phyloP scores from a whole-genome alignment of 2,329 filamentous ascomycete species.

The Cladophialophora yegresii region DNA sequence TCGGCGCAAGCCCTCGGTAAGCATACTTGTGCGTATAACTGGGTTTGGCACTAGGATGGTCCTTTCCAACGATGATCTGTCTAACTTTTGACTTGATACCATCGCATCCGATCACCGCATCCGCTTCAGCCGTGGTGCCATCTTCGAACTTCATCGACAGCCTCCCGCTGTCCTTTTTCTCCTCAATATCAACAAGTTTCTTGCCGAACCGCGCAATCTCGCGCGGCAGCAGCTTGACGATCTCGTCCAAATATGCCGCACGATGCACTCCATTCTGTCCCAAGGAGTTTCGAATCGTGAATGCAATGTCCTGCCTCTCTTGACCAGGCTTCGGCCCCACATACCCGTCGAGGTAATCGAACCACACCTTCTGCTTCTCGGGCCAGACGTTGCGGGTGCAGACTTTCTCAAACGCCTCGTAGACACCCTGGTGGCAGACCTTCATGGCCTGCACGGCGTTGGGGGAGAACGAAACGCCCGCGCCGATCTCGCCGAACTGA shows the following conservation, averaged over 20 bases:
- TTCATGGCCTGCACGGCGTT: constrained; percentile 55
- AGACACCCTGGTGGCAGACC: constrained; percentile 47
- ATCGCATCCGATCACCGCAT: constrained; percentile 59
- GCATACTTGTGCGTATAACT: constrained; percentile 59
- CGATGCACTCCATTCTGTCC: constrained; percentile 47
- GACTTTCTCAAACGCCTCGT: constrained; percentile 45
- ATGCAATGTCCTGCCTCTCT: constrained; percentile 44
- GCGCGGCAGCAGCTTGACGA: constrained; percentile 52
- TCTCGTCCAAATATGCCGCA: constrained; percentile 53
- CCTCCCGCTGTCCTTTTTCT: constrained; percentile 32
- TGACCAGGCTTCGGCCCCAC: constrained; percentile 29
- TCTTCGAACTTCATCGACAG: constrained; percentile 49
- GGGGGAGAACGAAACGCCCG: constrained; percentile 53
- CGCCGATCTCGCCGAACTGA: constrained; percentile 56
- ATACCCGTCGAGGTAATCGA: constrained; percentile 47
- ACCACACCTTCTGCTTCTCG: constrained; percentile 45
- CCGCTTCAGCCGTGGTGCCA: constrained; percentile 46
- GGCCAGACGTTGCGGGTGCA: constrained; percentile 39
- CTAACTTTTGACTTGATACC: constrained; percentile 63
- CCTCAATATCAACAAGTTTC: constrained; percentile 36
- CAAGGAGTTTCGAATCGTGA: constrained; percentile 43
- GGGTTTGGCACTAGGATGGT: constrained; percentile 48
- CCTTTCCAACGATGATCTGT: constrained; percentile 54
- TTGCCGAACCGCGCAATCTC: constrained; percentile 49
- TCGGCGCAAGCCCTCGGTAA: constrained; percentile 64